Percentiles rank a stretch among this genome's conserved stretches.
Conservation (phyloP, 257 asterid genomes). For the Petunia axillaris region DNA sequence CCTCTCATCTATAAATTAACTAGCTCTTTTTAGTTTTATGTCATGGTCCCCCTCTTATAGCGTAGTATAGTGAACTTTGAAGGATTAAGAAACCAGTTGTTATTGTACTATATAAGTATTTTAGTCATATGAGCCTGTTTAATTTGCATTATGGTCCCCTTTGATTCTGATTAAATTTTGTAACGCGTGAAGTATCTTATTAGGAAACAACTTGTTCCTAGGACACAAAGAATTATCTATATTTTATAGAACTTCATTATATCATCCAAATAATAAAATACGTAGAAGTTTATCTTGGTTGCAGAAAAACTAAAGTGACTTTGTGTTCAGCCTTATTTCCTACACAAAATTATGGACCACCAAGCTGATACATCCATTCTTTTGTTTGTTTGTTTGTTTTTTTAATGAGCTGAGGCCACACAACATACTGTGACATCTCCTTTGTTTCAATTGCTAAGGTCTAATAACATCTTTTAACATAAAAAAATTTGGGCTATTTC, state of each 20-base stretch:
- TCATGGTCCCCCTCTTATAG: constrained; percentile 51
- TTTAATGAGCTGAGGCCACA: neutral
- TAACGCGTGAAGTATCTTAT: constrained; percentile 22
- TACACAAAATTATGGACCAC: neutral
- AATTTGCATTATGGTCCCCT: constrained; percentile 47
- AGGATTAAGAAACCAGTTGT: constrained; percentile 31
- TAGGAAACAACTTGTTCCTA: constrained; percentile 15
- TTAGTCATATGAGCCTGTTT: neutral
- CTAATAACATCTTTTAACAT: too few species aligned
- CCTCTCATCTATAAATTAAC: neutral
- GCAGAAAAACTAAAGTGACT: neutral
- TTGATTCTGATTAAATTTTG: constrained; percentile 26
- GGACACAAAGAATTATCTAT: neutral
- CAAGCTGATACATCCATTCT: neutral
- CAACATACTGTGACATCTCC: too few species aligned
- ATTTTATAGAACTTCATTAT: neutral
- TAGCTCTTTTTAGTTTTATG: constrained; percentile 28
- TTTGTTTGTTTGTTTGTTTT: neutral
- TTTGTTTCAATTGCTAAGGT: too few species aligned
- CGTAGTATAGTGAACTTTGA: constrained; percentile 32
- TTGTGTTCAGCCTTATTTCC: neutral
- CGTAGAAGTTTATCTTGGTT: neutral
- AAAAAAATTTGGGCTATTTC: too few species aligned
- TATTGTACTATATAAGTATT: constrained; percentile 32
- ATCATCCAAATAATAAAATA: neutral